Percentiles rank a stretch among this genome's conserved stretches.
Conservation (phyloP, 345 rosid genomes). For the Combretum micranthum region DNA sequence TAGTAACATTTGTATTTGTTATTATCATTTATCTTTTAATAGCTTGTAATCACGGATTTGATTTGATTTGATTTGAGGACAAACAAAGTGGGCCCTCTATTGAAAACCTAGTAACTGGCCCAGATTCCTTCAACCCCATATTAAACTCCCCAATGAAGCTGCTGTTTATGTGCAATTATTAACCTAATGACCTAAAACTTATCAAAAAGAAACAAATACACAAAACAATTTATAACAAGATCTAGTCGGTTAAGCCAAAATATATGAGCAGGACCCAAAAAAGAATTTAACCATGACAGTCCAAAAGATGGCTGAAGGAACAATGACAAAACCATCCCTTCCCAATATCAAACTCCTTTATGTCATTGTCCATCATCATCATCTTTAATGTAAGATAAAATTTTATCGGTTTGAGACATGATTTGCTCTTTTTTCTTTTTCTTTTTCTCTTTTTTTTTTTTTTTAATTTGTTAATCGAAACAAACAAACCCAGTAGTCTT, state of each 20-base stretch:
- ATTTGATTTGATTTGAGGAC: no score
- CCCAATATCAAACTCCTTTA: conserved; percentile 10
- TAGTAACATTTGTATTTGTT: no score
- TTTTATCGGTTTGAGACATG: no score
- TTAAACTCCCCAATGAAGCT: no score
- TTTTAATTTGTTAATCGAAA: no score
- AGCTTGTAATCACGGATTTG: no score
- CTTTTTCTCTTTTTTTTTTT: no score
- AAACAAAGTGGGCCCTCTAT: no score
- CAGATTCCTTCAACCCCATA: no score
- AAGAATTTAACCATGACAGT: not conserved
- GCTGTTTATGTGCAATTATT: not conserved
- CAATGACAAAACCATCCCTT: conserved; percentile 6
- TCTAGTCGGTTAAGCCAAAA: no score
- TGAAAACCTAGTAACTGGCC: no score
- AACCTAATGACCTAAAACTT: not conserved
- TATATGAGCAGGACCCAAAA: not conserved
- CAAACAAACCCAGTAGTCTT: not conserved
- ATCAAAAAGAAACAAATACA: not conserved
- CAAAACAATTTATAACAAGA: not conserved
- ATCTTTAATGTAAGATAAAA: not conserved
- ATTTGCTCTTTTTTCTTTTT: not conserved
- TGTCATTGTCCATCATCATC: conserved; percentile 7
- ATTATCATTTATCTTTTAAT: no score
- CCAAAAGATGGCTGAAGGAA: not conserved